Evolutionary conservation across 1,284 basidiomycete species (phyloP).

Genomic region (Papiliotrema fonsecae): DNA sequence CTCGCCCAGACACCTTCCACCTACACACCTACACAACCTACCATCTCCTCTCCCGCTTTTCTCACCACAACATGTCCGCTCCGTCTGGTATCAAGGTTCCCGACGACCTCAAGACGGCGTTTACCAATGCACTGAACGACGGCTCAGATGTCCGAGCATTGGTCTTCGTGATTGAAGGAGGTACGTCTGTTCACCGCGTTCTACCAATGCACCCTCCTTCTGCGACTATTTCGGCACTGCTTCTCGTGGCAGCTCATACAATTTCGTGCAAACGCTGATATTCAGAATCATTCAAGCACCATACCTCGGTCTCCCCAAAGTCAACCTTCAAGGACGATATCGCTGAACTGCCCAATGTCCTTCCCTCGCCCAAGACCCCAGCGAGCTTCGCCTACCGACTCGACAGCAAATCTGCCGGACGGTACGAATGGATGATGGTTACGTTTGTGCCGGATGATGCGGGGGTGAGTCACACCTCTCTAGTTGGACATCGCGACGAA

Average conservation of each 20-base stretch:
- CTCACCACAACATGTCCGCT: constrained; percentile 41
- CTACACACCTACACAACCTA: too few species aligned
- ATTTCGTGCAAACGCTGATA: too few species aligned
- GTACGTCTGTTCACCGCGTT: constrained; percentile 20
- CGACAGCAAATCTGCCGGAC: constrained; percentile 34
- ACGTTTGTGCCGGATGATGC: constrained; percentile 48
- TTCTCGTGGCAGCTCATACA: not conserved
- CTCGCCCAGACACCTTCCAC: too few species aligned
- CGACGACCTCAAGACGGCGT: constrained; percentile 31
- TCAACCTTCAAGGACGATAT: constrained; percentile 42
- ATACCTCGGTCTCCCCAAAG: constrained; percentile 29
- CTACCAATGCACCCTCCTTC: too few species aligned
- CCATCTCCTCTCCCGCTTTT: not conserved
- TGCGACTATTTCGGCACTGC: not conserved
- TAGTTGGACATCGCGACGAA: too few species aligned
- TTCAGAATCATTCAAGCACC: constrained; percentile 37
- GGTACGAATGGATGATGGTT: constrained; percentile 48
- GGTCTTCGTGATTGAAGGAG: constrained; percentile 45
- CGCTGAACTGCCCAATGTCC: constrained; percentile 27
- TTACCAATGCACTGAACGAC: constrained; percentile 28
- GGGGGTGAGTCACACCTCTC: constrained; percentile 27
- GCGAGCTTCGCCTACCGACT: constrained; percentile 45
- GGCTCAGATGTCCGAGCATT: constrained; percentile 35
- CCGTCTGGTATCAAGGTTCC: constrained; percentile 47
- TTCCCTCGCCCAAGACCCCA: constrained; percentile 40